phyloP scores from a whole-genome alignment of 345 rosid species.

The Geranium rotundifolium region DNA sequence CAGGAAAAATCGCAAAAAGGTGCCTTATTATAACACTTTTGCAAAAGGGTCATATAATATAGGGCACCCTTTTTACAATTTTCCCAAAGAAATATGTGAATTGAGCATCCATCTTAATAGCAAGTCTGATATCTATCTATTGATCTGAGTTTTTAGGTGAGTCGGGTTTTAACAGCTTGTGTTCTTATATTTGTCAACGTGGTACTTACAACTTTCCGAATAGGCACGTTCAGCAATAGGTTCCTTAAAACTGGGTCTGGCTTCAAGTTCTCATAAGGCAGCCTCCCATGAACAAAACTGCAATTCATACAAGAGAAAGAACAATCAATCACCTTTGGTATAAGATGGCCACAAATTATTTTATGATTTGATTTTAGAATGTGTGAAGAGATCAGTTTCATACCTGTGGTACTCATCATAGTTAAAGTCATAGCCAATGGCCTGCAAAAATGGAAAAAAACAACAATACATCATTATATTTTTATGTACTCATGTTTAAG shows the following conservation, averaged over 20 bases:
- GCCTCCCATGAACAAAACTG: slow-evolving; percentile 67
- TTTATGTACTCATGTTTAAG: background rate
- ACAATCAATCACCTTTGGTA: background rate
- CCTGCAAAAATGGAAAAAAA: slow-evolving; percentile 29
- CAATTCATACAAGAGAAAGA: background rate
- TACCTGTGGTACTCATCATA: slow-evolving; percentile 72
- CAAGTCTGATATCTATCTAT: too few species aligned
- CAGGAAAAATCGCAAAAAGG: too few species aligned
- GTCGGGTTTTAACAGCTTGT: background rate
- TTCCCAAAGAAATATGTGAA: too few species aligned
- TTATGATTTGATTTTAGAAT: background rate
- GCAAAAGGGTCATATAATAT: too few species aligned
- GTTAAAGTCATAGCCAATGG: slow-evolving; percentile 69
- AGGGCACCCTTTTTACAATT: too few species aligned
- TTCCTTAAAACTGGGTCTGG: slow-evolving; percentile 67
- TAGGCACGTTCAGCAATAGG: slow-evolving; percentile 55
- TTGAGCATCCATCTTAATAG: too few species aligned
- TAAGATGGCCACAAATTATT: background rate
- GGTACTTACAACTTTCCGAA: slow-evolving; percentile 56
- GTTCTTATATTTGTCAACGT: background rate
- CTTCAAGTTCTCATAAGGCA: slow-evolving; percentile 71
- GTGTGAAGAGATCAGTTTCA: background rate
- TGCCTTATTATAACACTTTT: too few species aligned
- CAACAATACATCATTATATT: background rate
- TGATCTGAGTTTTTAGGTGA: too few species aligned